These are phyloP conservation scores for Ogataea parapolymorpha DNA, from an alignment of 805 yeast species.

Conservation along the genomic window DNA sequence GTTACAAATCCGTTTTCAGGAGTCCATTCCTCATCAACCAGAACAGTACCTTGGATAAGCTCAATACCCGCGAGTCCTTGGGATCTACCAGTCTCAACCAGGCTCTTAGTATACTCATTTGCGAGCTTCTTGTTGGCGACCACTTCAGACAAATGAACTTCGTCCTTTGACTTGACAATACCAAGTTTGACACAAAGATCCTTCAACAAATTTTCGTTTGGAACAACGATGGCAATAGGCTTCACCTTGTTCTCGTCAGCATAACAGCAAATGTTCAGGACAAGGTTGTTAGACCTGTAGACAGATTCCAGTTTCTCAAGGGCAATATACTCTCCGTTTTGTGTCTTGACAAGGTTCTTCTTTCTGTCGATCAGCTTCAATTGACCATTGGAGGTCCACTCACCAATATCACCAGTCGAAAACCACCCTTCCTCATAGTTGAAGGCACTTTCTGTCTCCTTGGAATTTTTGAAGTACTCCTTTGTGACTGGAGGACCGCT, in stretches of 20 bases:
- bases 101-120: slow-evolving; percentile 50
- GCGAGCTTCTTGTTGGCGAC: slow-evolving; percentile 56
- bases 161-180: slow-evolving; percentile 41
- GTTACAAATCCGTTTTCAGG: slow-evolving; percentile 94
- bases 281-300: slow-evolving; percentile 78
- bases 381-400: slow-evolving; percentile 80
- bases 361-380: slow-evolving; percentile 86
- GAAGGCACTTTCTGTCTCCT: slow-evolving; percentile 75
- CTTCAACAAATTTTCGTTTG: slow-evolving; percentile 65
- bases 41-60: slow-evolving; percentile 70
- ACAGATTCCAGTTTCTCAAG: slow-evolving; percentile 89
- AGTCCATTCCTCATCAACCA: slow-evolving; percentile 93
- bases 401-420: slow-evolving; percentile 94
- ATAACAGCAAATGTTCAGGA: slow-evolving; percentile 83
- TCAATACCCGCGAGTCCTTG: slow-evolving; percentile 88
- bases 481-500: slow-evolving; percentile 68
- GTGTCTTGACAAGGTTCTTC: slow-evolving; percentile 93
- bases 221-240: slow-evolving; percentile 89
- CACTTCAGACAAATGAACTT: slow-evolving; percentile 41
- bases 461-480: slow-evolving; percentile 78
- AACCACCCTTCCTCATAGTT: slow-evolving; percentile 87
- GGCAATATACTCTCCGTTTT: slow-evolving; percentile 97
- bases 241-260: slow-evolving; percentile 86
- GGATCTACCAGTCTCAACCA: slow-evolving; percentile 70
- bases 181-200: slow-evolving; percentile 57